Base-by-base conservation (phyloP, 495 filamentous ascomycete species). In the Talaromyces adpressus region DNA sequence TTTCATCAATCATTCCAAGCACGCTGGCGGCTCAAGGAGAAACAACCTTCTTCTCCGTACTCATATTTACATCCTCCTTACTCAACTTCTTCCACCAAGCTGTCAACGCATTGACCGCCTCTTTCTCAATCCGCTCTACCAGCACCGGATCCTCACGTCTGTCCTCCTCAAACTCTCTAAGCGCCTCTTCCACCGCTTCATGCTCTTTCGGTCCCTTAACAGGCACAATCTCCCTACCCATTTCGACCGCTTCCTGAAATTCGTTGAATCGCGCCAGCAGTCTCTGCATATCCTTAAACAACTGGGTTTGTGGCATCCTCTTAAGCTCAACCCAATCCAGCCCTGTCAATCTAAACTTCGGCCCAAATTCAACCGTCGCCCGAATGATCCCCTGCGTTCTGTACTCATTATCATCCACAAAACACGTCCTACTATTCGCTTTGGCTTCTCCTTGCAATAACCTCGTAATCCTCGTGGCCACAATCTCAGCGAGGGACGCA, bases 291-390 rank as follows among this genome's bases (percentile, higher is more conserved):
- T 68, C 60, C 16, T 49, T 49, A 29, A 73, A 73, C 3, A 68
- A 63, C 9, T 49, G 62, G 36, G 65, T 63, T 7, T 30, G 39
- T 8, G 71, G 71, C 41, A 73, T 65, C 8, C 71, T 52, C 6
- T 64, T 65, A 59, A 73, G 49, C 6, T 57, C 51, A 23, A 73
- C 66, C 71, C 71, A 73, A 57, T 73, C 51, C 1, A 73, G 64
- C 1, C 59, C 64, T 18, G 45, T 68, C 3, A 73, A 60, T 1
- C 69, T 67, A 61, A 65, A 73, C 4, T 45, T 30, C 12, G 54
- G 56, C 0, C 51, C 41, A 20, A 67, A 59, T n/a, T 63, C 64
- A 8, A 73, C 45, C 0, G 71, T 73, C 4, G 65, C 68, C 0
- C 63, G 51, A 20, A 73, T 72, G 7, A 73, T 68, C 6, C 64